Conservation (phyloP, 768 basidiomycete genomes). For the Rickenella mellea region DNA sequence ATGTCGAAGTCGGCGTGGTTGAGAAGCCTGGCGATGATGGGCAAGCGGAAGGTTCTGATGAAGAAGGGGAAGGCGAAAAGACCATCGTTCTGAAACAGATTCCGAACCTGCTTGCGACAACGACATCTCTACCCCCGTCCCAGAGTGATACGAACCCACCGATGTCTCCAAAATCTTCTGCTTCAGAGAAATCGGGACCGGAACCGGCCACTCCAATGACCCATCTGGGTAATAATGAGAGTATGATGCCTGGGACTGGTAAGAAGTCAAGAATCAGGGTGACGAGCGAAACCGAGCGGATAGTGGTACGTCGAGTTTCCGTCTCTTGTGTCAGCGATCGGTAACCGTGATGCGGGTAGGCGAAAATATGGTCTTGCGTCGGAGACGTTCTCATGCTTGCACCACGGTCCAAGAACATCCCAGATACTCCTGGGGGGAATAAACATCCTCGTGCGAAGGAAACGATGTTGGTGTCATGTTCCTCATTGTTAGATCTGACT, state of each 20-base stretch:
- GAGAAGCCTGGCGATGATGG: no score
- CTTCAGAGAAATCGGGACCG: no score
- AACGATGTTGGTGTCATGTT: constrained; percentile 42
- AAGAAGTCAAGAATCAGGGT: constrained; percentile 33
- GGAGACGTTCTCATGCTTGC: constrained; percentile 58
- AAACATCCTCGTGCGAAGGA: constrained; percentile 46
- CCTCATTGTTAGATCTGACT: constrained; percentile 1
- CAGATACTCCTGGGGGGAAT: constrained; percentile 37
- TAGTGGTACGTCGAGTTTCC: constrained; percentile 36
- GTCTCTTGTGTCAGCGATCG: background rate
- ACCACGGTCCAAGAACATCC: no score
- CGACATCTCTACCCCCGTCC: background rate
- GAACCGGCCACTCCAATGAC: no score
- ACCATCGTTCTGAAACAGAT: constrained; percentile 19
- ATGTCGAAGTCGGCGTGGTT: background rate
- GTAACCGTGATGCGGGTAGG: constrained; percentile 23
- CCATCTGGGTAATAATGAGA: no score
- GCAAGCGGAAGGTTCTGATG: constrained; percentile 3
- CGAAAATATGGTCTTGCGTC: constrained; percentile 59
- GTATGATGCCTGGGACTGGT: constrained; percentile 2
- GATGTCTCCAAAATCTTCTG: no score
- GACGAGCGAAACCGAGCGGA: constrained; percentile 56
- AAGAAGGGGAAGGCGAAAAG: constrained; percentile 18
- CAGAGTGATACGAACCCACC: background rate
- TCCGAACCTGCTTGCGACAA: background rate